Base-by-base conservation (phyloP, 305 asterid species). In the Euphrasia arctica region DNA sequence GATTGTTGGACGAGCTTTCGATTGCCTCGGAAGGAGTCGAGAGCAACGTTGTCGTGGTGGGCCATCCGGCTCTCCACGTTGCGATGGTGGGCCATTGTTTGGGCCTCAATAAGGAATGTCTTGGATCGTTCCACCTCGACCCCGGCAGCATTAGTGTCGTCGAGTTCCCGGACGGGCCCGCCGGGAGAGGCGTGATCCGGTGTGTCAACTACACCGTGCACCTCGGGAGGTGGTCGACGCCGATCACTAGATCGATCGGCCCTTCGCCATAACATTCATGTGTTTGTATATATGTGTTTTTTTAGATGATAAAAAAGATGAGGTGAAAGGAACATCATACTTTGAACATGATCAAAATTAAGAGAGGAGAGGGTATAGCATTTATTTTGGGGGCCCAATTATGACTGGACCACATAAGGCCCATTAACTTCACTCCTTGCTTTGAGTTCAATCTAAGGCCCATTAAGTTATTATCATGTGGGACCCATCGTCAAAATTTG, bases 201-300 rank as follows among this genome's bases (percentile, higher is more conserved):
- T 92, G 98, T 91, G 85, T 82, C 82, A 92, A 92, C 78, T 89
- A 89, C 82, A 92, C 96, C 0, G 95, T 95, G 0, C 98, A 92
- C 66, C 80, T 92, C 14, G 97, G 98, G 27, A 77, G 97, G 73
- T 92, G 97, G 97, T 87, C 97, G 1, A 80, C 87, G 22, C 98
- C 98, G 10, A 89, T 92, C 72, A 87, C 97, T 6, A 75, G 91
- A 67, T 67, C 95, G 27, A 73, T 88, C 1, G 42, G 7, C 42
- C 42, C 42, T 6, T 6, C 9, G 7, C 9, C 9, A 6, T 6
- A 36, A 36, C 8, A 0, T 34, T 34, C 7, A 34, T 34, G 8
- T 34, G 39, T 34, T 5, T 34, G 5, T 34, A 7, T 18, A 18
- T 18, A 18, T 18, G 22, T 18, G 22, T 18, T 18, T 18, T 18